phyloP scores from a whole-genome alignment of 2,329 filamentous ascomycete genomes.

The Cladosporium phlei region DNA sequence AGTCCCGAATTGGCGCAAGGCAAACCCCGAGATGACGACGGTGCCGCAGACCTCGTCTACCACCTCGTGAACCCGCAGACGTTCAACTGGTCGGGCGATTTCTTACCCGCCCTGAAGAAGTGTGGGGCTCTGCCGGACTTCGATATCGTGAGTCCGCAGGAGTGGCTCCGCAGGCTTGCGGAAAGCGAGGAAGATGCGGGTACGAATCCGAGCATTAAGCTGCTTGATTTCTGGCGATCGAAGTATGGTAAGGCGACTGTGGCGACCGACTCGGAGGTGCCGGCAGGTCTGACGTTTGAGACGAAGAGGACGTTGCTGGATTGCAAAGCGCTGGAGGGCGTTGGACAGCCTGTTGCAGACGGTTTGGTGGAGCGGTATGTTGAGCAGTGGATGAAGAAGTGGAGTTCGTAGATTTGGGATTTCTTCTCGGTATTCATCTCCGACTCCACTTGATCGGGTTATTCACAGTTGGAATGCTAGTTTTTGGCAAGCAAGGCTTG shows the following conservation, averaged over 20 bases:
- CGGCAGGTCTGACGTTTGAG: slow-evolving; percentile 19
- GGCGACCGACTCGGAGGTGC: slow-evolving; percentile 6
- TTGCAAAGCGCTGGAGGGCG: slow-evolving; percentile 15
- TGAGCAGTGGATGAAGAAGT: slow-evolving; percentile 19
- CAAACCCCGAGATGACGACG: neutral
- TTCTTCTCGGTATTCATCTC: neutral
- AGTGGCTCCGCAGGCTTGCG: slow-evolving; percentile 24
- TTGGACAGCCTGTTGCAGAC: slow-evolving; percentile 18
- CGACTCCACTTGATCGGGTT: neutral
- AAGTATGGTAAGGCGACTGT: slow-evolving; percentile 25
- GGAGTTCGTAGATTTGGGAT: slow-evolving; percentile 14
- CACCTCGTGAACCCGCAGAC: slow-evolving; percentile 31
- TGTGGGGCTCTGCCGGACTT: slow-evolving; percentile 18
- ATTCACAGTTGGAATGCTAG: neutral
- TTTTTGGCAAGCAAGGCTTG: neutral
- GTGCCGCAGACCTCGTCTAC: slow-evolving; percentile 20
- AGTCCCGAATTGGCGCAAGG: neutral
- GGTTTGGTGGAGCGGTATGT: slow-evolving; percentile 24
- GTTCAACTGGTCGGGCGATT: slow-evolving; percentile 50
- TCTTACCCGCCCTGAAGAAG: slow-evolving; percentile 46
- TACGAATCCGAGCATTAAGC: slow-evolving; percentile 30
- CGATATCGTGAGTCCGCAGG: slow-evolving; percentile 19
- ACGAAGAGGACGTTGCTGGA: slow-evolving; percentile 17
- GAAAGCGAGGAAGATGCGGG: slow-evolving; percentile 24
- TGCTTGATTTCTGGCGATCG: slow-evolving; percentile 29